These are phyloP conservation scores for Epichloe baconii DNA, from an alignment of 2,329 filamentous ascomycete species.

Conservation along the genomic window DNA sequence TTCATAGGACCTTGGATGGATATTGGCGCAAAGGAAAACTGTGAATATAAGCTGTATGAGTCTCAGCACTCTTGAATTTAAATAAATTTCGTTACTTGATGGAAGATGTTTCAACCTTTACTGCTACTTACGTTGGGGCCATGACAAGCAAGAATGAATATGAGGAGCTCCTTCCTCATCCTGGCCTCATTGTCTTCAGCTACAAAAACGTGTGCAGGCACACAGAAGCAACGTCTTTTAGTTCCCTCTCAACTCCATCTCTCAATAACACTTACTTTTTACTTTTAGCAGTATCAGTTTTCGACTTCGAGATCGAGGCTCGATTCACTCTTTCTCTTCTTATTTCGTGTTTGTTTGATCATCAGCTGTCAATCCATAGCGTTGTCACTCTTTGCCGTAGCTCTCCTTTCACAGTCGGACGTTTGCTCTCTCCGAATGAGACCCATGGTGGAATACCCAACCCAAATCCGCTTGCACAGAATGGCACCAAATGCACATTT, in stretches of 20 bases:
- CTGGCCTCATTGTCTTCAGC: not conserved
- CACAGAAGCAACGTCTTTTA: not conserved
- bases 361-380: not conserved
- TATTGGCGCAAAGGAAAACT: not conserved
- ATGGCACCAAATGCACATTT: not conserved
- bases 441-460: not conserved
- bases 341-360: not conserved
- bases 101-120: not conserved
- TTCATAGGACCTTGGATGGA: not conserved
- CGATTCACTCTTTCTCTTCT: not conserved
- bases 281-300: too few species aligned
- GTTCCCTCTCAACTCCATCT: not conserved
- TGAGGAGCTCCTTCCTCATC: not conserved
- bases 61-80: not conserved
- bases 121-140: not conserved
- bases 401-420: not conserved
- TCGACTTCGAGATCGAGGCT: too few species aligned
- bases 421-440: not conserved
- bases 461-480: not conserved
- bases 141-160: not conserved
- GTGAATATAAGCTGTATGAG: constrained; percentile 1
- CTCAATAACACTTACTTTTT: not conserved
- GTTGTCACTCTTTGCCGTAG: not conserved
- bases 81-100: not conserved
- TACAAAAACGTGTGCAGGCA: not conserved